Conservation (phyloP, 169 alveolate genomes). For the Pseudocohnilembus persalinus region DNA sequence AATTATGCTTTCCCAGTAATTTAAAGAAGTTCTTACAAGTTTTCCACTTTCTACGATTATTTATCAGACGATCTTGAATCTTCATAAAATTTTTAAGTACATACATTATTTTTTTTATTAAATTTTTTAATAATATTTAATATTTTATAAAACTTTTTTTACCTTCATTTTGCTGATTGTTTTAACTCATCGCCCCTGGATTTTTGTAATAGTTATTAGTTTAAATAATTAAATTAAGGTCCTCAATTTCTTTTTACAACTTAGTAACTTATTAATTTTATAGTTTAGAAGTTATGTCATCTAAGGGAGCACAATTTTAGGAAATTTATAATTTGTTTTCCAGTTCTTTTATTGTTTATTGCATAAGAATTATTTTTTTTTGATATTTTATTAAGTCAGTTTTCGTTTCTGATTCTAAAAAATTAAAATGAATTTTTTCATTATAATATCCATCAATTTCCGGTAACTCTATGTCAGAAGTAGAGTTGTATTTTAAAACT, state of each 20-base stretch:
- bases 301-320: not conserved
- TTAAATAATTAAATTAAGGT: too few relatives aligned
- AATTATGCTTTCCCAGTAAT: not conserved
- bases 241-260: not conserved
- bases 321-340: not conserved
- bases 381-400: not conserved
- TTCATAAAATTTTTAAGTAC: too few relatives aligned
- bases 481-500: too few relatives aligned
- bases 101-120: too few relatives aligned
- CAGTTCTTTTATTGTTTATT: not conserved
- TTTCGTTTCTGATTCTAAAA: not conserved
- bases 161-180: too few relatives aligned
- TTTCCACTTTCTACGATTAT: not conserved
- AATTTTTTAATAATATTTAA: too few relatives aligned
- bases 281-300: not conserved
- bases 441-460: not conserved
- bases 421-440: not conserved
- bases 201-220: not conserved
- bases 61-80: not conserved
- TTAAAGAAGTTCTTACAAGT: not conserved
- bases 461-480: not conserved
- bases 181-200: too few relatives aligned
- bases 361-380: not conserved
- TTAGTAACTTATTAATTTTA: too few relatives aligned
- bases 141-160: too few relatives aligned